Percentiles rank a stretch among this genome's conserved stretches.
These are phyloP conservation scores for Paecilomyces sp. DNA, from an alignment of 2,329 filamentous ascomycete species.

Conservation along the genomic window DNA sequence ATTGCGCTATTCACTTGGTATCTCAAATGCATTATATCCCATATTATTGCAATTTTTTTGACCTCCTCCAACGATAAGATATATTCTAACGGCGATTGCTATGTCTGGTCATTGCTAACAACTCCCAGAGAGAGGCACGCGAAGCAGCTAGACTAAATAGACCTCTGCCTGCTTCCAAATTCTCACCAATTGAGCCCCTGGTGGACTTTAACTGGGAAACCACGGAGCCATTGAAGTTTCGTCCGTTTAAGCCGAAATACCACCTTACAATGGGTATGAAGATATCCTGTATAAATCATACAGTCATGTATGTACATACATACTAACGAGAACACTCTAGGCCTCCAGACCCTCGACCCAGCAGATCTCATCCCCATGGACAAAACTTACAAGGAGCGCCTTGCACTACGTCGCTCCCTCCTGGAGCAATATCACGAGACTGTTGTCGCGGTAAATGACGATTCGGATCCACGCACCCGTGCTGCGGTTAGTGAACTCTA, in stretches of 20 bases:
- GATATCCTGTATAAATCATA: background rate
- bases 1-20: too few relatives aligned
- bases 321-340: constrained; percentile 23
- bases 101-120: background rate
- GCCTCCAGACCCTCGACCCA: constrained; percentile 44
- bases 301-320: background rate
- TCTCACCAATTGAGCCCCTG: constrained; percentile 33
- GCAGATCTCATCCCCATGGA: constrained; percentile 55
- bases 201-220: constrained; percentile 44
- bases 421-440: constrained; percentile 38
- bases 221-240: constrained; percentile 46
- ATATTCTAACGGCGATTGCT: too few relatives aligned
- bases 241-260: constrained; percentile 56
- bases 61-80: too few relatives aligned
- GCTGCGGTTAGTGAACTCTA: constrained; percentile 52
- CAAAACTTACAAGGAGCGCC: constrained; percentile 49
- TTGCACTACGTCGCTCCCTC: constrained; percentile 42
- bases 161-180: constrained; percentile 12
- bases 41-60: too few relatives aligned
- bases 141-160: background rate
- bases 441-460: constrained; percentile 31
- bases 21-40: too few relatives aligned
- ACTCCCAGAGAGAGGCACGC: background rate
- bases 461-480: constrained; percentile 31
- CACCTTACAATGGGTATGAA: constrained; percentile 56